These are phyloP conservation scores for Hanseniaspora uvarum DNA, from an alignment of 1,139 yeast genomes.

Conservation along the genomic window DNA sequence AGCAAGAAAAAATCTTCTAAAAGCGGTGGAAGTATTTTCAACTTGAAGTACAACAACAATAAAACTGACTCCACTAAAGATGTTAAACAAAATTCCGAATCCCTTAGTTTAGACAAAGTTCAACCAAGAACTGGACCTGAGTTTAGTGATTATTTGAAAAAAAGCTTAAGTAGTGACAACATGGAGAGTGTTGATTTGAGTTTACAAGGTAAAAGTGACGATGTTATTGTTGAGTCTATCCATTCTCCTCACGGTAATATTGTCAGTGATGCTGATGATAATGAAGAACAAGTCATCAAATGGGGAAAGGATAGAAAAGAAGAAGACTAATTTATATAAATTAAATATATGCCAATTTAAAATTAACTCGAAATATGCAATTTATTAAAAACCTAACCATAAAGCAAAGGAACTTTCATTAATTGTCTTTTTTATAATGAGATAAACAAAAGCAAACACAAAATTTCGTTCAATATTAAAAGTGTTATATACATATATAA, in stretches of 20 bases:
- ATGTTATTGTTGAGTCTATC: too few species aligned
- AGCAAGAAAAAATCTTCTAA: background rate
- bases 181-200: background rate
- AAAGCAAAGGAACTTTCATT: background rate
- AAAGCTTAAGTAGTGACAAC: background rate
- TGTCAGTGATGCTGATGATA: constrained; percentile 9
- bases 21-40: background rate
- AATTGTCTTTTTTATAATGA: too few species aligned
- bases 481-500: background rate
- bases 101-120: background rate
- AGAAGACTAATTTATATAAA: background rate
- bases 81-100: background rate
- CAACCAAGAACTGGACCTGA: constrained; percentile 16
- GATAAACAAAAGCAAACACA: background rate
- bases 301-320: constrained; percentile 17
- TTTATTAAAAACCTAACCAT: background rate
- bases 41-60: background rate
- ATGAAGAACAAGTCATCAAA: background rate
- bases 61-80: background rate
- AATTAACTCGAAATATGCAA: too few species aligned
- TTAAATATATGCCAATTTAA: background rate
- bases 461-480: background rate
- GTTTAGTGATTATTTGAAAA: constrained; percentile 5
- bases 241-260: background rate
- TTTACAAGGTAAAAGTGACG: background rate